Conservation (phyloP, 495 filamentous ascomycete genomes). For the Penicillium pancosmium region DNA sequence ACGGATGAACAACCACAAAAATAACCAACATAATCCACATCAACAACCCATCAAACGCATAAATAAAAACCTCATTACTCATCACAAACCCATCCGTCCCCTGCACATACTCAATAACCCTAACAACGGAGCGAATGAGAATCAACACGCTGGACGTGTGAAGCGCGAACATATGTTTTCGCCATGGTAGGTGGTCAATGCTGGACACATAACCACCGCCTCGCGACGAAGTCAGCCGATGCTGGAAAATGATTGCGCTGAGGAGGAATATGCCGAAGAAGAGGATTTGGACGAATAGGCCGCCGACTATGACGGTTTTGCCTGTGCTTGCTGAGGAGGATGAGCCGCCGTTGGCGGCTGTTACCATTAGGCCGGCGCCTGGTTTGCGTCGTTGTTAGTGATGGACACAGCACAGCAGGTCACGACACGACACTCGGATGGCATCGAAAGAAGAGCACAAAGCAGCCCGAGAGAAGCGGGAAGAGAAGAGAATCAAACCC, state of each 20-base stretch:
- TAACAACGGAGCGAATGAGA: slow-evolving; percentile 62
- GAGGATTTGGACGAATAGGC: slow-evolving; percentile 51
- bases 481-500: slow-evolving; percentile 4
- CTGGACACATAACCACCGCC: slow-evolving; percentile 3
- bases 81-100: slow-evolving; percentile 55
- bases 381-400: neutral
- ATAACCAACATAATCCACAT: slow-evolving; percentile 59
- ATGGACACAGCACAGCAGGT: too few species aligned
- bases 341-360: slow-evolving; percentile 12
- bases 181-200: slow-evolving; percentile 46
- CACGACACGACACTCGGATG: too few species aligned
- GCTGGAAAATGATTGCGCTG: slow-evolving; percentile 46
- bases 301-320: slow-evolving; percentile 45
- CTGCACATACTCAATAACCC: slow-evolving; percentile 63
- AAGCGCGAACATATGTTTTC: slow-evolving; percentile 51
- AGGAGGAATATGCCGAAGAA: slow-evolving; percentile 57
- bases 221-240: too few species aligned
- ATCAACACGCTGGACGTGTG: slow-evolving; percentile 58
- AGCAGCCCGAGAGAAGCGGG: too few species aligned
- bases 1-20: slow-evolving; percentile 45
- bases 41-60: slow-evolving; percentile 61
- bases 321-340: slow-evolving; percentile 15
- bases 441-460: too few species aligned
- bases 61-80: slow-evolving; percentile 61
- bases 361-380: slow-evolving; percentile 38